phyloP scores from a whole-genome alignment of 371 early-diverging fungal species.

The Lichtheimia ramosa region DNA sequence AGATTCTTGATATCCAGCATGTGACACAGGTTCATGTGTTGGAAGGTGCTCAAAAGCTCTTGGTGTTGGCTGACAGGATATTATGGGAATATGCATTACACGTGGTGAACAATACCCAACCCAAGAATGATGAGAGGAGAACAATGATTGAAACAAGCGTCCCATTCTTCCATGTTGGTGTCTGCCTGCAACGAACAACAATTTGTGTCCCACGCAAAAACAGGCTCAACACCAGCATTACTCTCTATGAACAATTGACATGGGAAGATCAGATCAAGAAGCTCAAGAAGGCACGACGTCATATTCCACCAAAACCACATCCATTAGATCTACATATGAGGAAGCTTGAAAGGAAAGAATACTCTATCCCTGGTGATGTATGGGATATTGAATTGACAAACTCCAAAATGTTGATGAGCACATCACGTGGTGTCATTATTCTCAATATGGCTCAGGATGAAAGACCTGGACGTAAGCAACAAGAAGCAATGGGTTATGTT shows the following conservation, averaged over 20 bases:
- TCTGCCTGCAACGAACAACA: constrained; percentile 24
- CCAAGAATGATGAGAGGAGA: constrained; percentile 17
- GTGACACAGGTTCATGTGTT: constrained; percentile 36
- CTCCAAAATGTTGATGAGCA: constrained; percentile 29
- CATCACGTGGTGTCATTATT: constrained; percentile 29
- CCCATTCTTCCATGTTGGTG: constrained; percentile 37
- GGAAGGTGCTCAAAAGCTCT: constrained; percentile 32
- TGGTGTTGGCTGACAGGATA: constrained; percentile 33
- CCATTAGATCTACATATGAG: constrained; percentile 9
- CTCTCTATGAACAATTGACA: constrained; percentile 22
- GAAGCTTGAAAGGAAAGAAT: constrained; percentile 4
- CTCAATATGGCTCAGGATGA: constrained; percentile 27
- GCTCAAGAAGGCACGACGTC: not conserved
- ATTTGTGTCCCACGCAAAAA: constrained; percentile 37
- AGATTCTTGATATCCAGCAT: constrained; percentile 27
- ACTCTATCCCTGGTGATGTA: constrained; percentile 33
- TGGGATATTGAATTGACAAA: constrained; percentile 41
- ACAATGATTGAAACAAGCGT: constrained; percentile 19
- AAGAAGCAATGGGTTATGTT: not conserved
- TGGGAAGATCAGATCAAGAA: constrained; percentile 4
- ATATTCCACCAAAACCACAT: not conserved
- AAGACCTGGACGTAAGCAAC: not conserved
- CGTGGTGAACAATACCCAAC: constrained; percentile 16
- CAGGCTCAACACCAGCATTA: constrained; percentile 23
- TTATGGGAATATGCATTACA: constrained; percentile 38